A percentile compares a stretch with the other conserved stretches of the same genome.
Conservation (phyloP, 257 asterid species). For the Rauvolfia tetraphylla region DNA sequence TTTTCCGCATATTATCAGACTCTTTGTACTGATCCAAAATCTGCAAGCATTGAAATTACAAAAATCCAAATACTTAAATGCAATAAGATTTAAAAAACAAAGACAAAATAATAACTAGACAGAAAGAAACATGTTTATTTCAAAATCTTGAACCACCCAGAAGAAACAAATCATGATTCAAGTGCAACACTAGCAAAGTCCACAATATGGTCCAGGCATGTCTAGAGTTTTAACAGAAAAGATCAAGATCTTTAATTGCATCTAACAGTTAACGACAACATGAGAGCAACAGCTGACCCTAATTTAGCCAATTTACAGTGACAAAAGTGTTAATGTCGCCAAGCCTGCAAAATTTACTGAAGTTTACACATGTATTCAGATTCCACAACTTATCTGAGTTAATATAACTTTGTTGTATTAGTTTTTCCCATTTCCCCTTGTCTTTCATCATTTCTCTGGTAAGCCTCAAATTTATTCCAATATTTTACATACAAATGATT, state of each 20-base stretch:
- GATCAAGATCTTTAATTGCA: not conserved
- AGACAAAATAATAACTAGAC: not conserved
- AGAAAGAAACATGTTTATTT: not conserved
- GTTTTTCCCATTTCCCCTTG: not conserved
- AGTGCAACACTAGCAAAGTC: not conserved
- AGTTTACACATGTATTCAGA: not conserved
- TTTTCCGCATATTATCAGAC: conserved; percentile 53
- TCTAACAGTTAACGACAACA: not conserved
- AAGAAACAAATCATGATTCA: not conserved
- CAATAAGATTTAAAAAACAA: not conserved
- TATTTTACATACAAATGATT: conserved; percentile 26
- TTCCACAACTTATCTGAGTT: not conserved
- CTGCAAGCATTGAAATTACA: conserved; percentile 32
- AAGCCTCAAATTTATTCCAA: conserved; percentile 16
- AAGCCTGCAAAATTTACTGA: not conserved
- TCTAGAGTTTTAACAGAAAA: not conserved
- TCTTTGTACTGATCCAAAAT: conserved; percentile 82
- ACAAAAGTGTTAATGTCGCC: not conserved
- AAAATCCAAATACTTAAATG: conserved; percentile 7
- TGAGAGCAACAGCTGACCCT: not conserved
- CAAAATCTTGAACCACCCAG: not conserved
- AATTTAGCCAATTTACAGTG: not conserved
- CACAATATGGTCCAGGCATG: not conserved
- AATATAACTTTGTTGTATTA: not conserved
- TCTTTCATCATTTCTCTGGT: not conserved